phyloP scores from a whole-genome alignment of 176 grass and related monocot species.

The Aegilops bicornis region DNA sequence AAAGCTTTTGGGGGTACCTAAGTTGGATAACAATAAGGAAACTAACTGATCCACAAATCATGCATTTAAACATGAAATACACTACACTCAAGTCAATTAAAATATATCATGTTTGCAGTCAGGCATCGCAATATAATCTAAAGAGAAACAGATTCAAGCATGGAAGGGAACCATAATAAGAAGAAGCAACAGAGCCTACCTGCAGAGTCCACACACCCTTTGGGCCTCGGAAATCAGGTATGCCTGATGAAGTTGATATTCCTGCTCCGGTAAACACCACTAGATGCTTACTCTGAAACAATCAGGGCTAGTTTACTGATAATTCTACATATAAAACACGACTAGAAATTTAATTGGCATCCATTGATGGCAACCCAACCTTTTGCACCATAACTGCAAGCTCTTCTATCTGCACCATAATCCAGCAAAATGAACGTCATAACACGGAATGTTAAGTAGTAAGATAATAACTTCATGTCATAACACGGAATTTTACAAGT shows the following conservation, averaged over 20 bases:
- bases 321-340: constrained; percentile 18
- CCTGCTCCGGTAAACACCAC: constrained; percentile 95
- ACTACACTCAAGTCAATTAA: not conserved
- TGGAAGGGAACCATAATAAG: not conserved
- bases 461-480: not conserved
- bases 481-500: constrained; percentile 9
- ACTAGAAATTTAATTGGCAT: constrained; percentile 17
- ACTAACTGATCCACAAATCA: not conserved
- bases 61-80: not conserved
- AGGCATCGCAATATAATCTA: not conserved
- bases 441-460: not conserved
- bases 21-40: constrained; percentile 5
- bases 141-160: constrained; percentile 14
- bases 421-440: not conserved
- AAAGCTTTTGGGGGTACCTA: not conserved
- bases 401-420: constrained; percentile 81
- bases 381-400: constrained; percentile 80
- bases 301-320: constrained; percentile 8
- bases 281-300: constrained; percentile 95
- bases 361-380: constrained; percentile 34
- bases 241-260: constrained; percentile 96
- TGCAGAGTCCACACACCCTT: constrained; percentile 98
- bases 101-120: not conserved
- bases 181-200: constrained; percentile 44
- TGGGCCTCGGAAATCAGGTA: constrained; percentile 96